These are phyloP conservation scores for Neonectria faginata DNA, from an alignment of 2,329 filamentous ascomycete species.

Conservation along the genomic window DNA sequence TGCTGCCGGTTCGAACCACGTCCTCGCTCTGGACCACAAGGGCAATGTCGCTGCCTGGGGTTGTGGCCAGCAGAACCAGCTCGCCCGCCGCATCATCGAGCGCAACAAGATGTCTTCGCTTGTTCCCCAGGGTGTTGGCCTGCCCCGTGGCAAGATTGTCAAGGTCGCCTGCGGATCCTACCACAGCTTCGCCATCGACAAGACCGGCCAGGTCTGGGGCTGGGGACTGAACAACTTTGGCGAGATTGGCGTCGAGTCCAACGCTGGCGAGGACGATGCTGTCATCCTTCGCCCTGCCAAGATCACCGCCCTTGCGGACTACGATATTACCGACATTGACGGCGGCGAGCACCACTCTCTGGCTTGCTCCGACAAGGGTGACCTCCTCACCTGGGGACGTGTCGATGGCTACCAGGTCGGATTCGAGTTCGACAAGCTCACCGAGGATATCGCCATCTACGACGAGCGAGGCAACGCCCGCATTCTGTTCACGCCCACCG, in stretches of 20 bases:
- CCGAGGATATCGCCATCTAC: slow-evolving; percentile 66
- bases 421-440: slow-evolving; percentile 63
- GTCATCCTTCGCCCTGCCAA: slow-evolving; percentile 79
- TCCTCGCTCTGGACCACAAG: slow-evolving; percentile 74
- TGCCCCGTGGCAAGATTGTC: slow-evolving; percentile 68
- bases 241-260: slow-evolving; percentile 75
- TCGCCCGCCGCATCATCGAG: slow-evolving; percentile 69
- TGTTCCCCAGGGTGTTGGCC: slow-evolving; percentile 68
- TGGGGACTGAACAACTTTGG: slow-evolving; percentile 93
- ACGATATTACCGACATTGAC: slow-evolving; percentile 74
- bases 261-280: slow-evolving; percentile 65
- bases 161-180: slow-evolving; percentile 75
- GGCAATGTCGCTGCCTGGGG: slow-evolving; percentile 78
- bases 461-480: slow-evolving; percentile 73
- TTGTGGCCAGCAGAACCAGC: slow-evolving; percentile 74
- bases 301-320: slow-evolving; percentile 72
- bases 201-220: slow-evolving; percentile 76
- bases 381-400: slow-evolving; percentile 71
- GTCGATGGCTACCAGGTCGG: slow-evolving; percentile 66
- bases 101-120: slow-evolving; percentile 73
- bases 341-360: slow-evolving; percentile 82
- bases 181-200: slow-evolving; percentile 84
- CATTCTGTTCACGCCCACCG: slow-evolving; percentile 65
- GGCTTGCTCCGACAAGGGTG: slow-evolving; percentile 67
- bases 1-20: slow-evolving; percentile 76